Conservation (phyloP, 2,329 filamentous ascomycete species). For the Clonostachys chloroleuca region DNA sequence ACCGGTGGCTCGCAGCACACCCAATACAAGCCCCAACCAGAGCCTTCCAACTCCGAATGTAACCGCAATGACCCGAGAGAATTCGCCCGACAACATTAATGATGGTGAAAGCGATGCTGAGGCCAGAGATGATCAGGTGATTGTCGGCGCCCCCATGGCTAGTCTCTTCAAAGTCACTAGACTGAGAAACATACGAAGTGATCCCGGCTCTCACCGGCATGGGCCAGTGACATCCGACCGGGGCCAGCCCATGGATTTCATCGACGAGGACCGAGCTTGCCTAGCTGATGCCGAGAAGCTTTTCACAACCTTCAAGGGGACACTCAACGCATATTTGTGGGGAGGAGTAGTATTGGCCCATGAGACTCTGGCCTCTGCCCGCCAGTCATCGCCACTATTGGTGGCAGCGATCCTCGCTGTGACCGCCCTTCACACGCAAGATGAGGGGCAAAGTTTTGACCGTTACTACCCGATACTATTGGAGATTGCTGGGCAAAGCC, state of each 20-base stretch:
- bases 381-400: constrained; percentile 18
- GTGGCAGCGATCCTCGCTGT: constrained; percentile 22
- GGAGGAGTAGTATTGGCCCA: constrained; percentile 21
- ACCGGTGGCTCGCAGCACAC: not conserved
- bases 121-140: constrained; percentile 10
- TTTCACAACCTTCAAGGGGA: not conserved
- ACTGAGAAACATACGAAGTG: constrained; percentile 22
- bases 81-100: constrained; percentile 14
- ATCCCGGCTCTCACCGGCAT: constrained; percentile 6
- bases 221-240: constrained; percentile 1
- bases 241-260: constrained; percentile 16
- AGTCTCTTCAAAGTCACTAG: constrained; percentile 23
- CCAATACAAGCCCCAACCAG: constrained; percentile 38
- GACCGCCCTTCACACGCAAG: constrained; percentile 19
- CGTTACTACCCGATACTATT: constrained; percentile 54
- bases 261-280: constrained; percentile 15
- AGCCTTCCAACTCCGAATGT: constrained; percentile 35
- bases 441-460: constrained; percentile 41
- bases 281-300: constrained; percentile 17
- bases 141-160: constrained; percentile 21
- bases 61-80: constrained; percentile 23
- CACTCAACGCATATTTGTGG: constrained; percentile 23
- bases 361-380: constrained; percentile 14
- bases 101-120: constrained; percentile 7
- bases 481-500: constrained; percentile 50